phyloP scores from a whole-genome alignment of 805 yeast species.

The Saccharomycopsis selenospora region DNA sequence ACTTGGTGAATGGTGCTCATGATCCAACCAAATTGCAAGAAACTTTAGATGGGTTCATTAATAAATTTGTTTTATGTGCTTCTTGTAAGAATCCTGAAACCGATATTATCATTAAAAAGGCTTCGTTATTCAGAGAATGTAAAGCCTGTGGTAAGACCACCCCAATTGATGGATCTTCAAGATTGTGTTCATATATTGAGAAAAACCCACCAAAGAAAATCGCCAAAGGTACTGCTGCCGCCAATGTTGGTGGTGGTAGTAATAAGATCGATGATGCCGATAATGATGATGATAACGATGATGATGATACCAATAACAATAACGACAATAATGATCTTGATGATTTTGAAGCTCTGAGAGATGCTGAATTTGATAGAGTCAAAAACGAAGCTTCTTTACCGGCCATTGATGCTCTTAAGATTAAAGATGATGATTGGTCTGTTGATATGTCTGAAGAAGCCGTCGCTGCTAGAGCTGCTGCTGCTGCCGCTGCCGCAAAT shows the following conservation, averaged over 20 bases:
- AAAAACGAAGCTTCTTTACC: conserved; percentile 34
- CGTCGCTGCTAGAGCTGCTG: conserved; percentile 21
- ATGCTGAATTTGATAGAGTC: conserved; percentile 34
- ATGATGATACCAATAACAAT: conserved; percentile 14
- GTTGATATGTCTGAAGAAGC: conserved; percentile 22
- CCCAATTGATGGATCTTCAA: conserved; percentile 36
- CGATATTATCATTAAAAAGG: conserved; percentile 72
- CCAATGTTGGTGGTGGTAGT: conserved; percentile 33
- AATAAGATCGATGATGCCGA: conserved; percentile 3
- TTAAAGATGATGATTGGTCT: conserved; percentile 21
- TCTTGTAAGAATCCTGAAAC: conserved; percentile 97
- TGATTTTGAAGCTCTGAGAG: conserved; percentile 40
- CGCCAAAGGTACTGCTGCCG: conserved; percentile 53
- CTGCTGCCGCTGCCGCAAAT: conserved; percentile 21
- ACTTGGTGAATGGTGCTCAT: conserved; percentile 90
- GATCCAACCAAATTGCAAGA: conserved; percentile 89
- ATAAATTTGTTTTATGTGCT: conserved; percentile 87
- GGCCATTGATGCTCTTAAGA: neutral
- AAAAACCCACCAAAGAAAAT: conserved; percentile 43
- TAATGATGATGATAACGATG: conserved; percentile 1
- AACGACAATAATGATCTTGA: conserved; percentile 34
- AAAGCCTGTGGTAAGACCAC: conserved; percentile 87
- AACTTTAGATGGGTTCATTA: conserved; percentile 87
- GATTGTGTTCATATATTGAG: conserved; percentile 39
- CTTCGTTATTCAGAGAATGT: conserved; percentile 79